Conservation (phyloP, 2,329 filamentous ascomycete species). For the Ceratocystis cubensis region DNA sequence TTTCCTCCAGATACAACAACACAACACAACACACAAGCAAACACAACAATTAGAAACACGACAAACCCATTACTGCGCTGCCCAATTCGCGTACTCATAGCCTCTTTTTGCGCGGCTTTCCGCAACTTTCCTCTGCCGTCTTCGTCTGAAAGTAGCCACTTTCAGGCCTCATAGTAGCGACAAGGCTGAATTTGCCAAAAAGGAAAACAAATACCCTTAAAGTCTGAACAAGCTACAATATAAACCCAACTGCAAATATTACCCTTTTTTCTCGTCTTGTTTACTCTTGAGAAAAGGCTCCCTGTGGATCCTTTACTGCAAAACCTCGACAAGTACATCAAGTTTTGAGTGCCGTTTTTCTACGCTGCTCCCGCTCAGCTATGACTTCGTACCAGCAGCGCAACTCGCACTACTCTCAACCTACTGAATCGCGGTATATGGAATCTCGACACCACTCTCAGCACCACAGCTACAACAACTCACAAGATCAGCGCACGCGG, state of each 20-base stretch:
- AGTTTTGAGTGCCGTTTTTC: conserved; percentile 6
- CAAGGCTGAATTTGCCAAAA: not conserved
- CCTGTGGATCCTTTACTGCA: not conserved
- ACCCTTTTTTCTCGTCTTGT: not conserved
- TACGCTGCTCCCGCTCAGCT: conserved; percentile 5
- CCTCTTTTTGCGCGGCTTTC: not conserved
- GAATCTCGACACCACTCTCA: conserved; percentile 16
- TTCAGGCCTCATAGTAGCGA: not conserved
- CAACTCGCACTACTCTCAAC: conserved; percentile 19
- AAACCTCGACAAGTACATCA: not conserved
- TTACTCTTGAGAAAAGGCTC: not conserved
- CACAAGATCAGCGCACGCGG: conserved; percentile 43
- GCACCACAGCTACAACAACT: conserved; percentile 37
- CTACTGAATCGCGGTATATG: conserved; percentile 16
- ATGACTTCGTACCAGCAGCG: conserved; percentile 21
- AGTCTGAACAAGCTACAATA: not conserved
- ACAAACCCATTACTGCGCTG: not conserved
- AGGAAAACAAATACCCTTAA: not conserved
- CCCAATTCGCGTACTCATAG: not conserved
- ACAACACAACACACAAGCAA: not conserved
- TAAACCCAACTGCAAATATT: not conserved
- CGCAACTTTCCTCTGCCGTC: too few species aligned
- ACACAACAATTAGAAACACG: not conserved
- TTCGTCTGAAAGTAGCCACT: not conserved
- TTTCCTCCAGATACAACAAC: not conserved